Percentiles rank a stretch among this genome's conserved stretches.
Evolutionary conservation across 805 yeast genomes (phyloP).

Genomic region (Ogataea philodendri): DNA sequence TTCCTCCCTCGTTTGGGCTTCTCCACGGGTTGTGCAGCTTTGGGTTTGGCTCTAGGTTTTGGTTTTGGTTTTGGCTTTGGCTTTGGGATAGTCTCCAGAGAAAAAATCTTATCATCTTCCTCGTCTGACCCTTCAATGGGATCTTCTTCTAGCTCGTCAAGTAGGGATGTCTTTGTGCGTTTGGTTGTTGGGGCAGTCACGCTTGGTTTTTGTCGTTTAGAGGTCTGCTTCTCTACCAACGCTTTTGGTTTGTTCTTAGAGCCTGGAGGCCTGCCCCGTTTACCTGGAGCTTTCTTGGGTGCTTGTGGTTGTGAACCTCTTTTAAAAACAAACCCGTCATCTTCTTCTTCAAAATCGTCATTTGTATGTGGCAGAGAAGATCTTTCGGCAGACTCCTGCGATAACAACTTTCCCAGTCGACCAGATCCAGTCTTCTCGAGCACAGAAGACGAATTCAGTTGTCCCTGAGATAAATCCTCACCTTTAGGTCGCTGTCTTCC

Average conservation of each 20-base stretch:
- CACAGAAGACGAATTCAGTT: slow-evolving; percentile 16
- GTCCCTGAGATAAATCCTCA: slow-evolving; percentile 10
- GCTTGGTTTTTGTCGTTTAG: slow-evolving; percentile 6
- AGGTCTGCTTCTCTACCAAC: slow-evolving; percentile 1
- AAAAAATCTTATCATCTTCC: slow-evolving; percentile 13
- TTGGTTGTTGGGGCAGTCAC: slow-evolving; percentile 1
- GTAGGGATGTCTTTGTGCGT: slow-evolving; percentile 4
- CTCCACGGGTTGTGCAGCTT: not conserved
- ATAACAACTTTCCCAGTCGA: slow-evolving; percentile 15
- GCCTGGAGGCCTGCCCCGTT: slow-evolving; percentile 10
- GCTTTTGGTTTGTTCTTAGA: slow-evolving; percentile 6
- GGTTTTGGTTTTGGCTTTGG: slow-evolving; percentile 1
- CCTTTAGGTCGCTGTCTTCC: slow-evolving; percentile 12
- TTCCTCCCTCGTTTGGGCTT: slow-evolving; percentile 3
- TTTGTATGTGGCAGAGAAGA: slow-evolving; percentile 9
- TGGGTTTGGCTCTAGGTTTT: not conserved
- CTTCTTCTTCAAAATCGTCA: slow-evolving; percentile 20
- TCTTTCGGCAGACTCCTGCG: slow-evolving; percentile 12
- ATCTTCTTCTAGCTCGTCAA: slow-evolving; percentile 13
- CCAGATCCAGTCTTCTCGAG: slow-evolving; percentile 14
- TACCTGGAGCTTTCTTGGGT: not conserved
- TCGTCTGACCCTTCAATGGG: slow-evolving; percentile 3
- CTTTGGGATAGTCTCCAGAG: slow-evolving; percentile 9
- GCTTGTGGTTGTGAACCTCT: slow-evolving; percentile 19
- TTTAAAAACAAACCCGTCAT: slow-evolving; percentile 24